Evolutionary conservation across 805 yeast genomes (phyloP), one percentile per base, ranked within the genome.

Genomic region (Pichia occidentalis): DNA sequence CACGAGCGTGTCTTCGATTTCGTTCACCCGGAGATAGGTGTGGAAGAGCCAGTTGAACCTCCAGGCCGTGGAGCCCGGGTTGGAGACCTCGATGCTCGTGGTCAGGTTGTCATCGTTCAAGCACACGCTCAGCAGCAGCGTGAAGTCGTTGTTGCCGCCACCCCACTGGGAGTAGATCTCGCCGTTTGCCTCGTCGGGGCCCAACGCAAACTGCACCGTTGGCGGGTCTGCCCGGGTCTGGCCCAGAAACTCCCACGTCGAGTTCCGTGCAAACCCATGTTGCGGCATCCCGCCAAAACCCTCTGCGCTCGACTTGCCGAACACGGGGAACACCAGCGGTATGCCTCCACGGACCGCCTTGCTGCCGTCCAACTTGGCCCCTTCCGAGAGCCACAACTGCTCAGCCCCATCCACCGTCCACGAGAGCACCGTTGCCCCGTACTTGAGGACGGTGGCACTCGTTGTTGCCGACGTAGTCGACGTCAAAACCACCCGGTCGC

Each of bases 311-410:
- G 69, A 65, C 47, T 78, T 87, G 43, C 98, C 97, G 53, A 84
- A 84, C 2, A 81, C 85, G 2, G 98, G 98, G 71, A 92, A 92
- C 7, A 90, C 97, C 18, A 92, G 66, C 10, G 98, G 98, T 37
- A 92, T 85, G 36, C 98, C 98, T 47, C 98, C 98, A 59, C 98
- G 75, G 14, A 92, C 97, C 2, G 98, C 94, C 55, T 82, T 84
- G 31, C 90, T 64, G 9, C 97, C 97, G 54, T 92, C 97, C 44
- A 90, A 64, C 51, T 78, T 77, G 32, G 97, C 95, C 26, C 74
- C 90, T 9, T 66, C 58, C 7, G 81, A 73, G 22, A 81, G 64
- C 95, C 95, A 92, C 40, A 92, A 68, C 62, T 85, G 88, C 59
- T 92, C 97, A 36, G 66, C 59, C 23, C 82, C 85, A 17, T 71